These are phyloP conservation scores for Talaromyces adpressus DNA, from an alignment of 495 filamentous ascomycete genomes.

Conservation along the genomic window DNA sequence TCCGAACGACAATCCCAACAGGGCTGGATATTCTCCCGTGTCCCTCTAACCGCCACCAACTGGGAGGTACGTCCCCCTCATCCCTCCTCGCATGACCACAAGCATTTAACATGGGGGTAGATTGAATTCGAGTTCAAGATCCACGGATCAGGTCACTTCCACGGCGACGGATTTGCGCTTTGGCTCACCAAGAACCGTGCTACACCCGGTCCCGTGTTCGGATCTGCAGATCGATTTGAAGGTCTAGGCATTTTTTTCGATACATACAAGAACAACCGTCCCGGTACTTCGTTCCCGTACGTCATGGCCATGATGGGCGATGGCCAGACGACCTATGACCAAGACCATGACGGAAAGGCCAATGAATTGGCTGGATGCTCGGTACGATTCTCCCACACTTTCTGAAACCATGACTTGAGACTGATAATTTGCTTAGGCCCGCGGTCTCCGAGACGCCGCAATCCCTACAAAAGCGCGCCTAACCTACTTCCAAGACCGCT, in stretches of 20 bases:
- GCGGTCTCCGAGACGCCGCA: conserved; percentile 73
- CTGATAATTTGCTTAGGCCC: conserved; percentile 53
- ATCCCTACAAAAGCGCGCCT: conserved; percentile 79
- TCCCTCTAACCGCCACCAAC: conserved; percentile 95
- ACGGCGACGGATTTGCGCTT: conserved; percentile 96
- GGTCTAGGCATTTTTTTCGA: conserved; percentile 96
- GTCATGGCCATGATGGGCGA: conserved; percentile 99
- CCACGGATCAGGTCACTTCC: conserved; percentile 71
- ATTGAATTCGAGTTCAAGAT: conserved; percentile 96
- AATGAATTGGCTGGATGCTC: conserved; percentile 94
- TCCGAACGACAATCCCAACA: conserved; percentile 82
- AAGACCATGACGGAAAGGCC: conserved; percentile 89
- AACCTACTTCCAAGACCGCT: conserved; percentile 96
- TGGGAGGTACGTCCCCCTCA: conserved; percentile 64
- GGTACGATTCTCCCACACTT: conserved; percentile 32
- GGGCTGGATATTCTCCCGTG: conserved; percentile 89
- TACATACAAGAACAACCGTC: conserved; percentile 99
- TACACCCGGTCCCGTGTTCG: conserved; percentile 78
- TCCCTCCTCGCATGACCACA: background rate
- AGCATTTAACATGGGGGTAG: conserved; percentile 26
- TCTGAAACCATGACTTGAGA: background rate
- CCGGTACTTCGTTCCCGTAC: conserved; percentile 91
- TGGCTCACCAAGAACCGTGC: conserved; percentile 96
- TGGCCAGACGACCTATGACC: conserved; percentile 82
- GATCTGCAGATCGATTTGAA: conserved; percentile 80